A percentile compares a stretch with the other conserved stretches of the same genome.
Conservation (phyloP, 202 grass and related monocot species). For the Setaria italica region DNA sequence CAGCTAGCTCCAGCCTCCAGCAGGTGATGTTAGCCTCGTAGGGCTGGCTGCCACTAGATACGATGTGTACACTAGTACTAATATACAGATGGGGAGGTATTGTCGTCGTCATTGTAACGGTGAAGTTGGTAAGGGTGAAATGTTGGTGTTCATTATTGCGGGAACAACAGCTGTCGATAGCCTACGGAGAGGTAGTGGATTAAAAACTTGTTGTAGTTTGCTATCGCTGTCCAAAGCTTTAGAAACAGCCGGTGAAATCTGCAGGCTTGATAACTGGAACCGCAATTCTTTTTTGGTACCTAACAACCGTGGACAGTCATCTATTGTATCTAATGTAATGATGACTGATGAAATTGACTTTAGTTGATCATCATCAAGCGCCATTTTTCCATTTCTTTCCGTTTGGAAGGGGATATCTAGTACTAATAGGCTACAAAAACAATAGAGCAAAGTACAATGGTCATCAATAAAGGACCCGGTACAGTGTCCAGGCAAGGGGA, state of each 20-base stretch:
- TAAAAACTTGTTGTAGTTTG: background rate
- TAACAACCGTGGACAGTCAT: conserved; percentile 11
- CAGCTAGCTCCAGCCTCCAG: background rate
- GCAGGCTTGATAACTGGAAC: conserved; percentile 21
- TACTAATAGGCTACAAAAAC: background rate
- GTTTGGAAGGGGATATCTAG: background rate
- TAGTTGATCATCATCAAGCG: background rate
- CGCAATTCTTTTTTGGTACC: background rate
- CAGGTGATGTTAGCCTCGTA: background rate
- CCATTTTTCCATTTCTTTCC: background rate
- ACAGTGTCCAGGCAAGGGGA: background rate
- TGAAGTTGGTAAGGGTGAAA: conserved; percentile 7
- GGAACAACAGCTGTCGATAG: conserved; percentile 8
- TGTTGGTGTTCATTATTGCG: background rate
- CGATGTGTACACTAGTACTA: background rate
- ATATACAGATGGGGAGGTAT: conserved; percentile 4
- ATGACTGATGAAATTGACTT: background rate
- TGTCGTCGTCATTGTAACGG: conserved; percentile 41
- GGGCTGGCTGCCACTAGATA: background rate
- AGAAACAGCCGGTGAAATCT: background rate
- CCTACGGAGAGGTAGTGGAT: background rate
- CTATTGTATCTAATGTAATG: background rate
- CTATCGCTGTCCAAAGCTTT: conserved; percentile 25
- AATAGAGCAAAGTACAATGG: background rate
- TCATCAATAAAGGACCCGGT: background rate